Evolutionary conservation across 768 basidiomycete genomes (phyloP).

Genomic region (Trametes elegans): DNA sequence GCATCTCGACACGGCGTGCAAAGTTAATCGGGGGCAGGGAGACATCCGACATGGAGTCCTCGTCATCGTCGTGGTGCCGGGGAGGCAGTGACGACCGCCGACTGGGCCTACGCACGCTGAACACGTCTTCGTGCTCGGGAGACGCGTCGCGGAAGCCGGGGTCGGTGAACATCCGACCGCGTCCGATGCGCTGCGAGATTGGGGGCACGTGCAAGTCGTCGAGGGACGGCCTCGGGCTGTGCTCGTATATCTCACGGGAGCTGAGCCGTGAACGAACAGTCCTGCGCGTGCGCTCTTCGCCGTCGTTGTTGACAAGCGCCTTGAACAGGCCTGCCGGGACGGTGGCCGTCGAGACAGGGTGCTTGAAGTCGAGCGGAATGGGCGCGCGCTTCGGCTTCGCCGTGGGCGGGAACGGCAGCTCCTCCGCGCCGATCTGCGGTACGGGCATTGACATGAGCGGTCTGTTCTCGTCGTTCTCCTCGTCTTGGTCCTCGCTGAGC

Average conservation of each 20-base stretch:
- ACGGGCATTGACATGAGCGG: slow-evolving; percentile 13
- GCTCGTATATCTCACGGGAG: slow-evolving; percentile 68
- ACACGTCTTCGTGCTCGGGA: slow-evolving; percentile 38
- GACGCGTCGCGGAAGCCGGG: slow-evolving; percentile 41
- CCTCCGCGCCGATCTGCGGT: slow-evolving; percentile 23
- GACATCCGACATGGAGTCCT: slow-evolving; percentile 43
- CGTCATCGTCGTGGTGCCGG: slow-evolving; percentile 45
- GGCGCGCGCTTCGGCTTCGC: slow-evolving; percentile 62
- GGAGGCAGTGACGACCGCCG: slow-evolving; percentile 40
- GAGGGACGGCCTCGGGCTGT: slow-evolving; percentile 63
- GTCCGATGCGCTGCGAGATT: slow-evolving; percentile 62
- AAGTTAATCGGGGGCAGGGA: slow-evolving; percentile 50
- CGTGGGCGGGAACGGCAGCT: slow-evolving; percentile 33
- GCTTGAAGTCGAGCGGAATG: slow-evolving; percentile 77
- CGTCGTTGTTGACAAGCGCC: slow-evolving; percentile 50
- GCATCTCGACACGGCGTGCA: slow-evolving; percentile 53
- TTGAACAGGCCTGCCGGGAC: slow-evolving; percentile 88
- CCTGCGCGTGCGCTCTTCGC: slow-evolving; percentile 66
- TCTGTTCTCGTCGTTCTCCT: slow-evolving; percentile 27
- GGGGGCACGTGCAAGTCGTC: slow-evolving; percentile 70
- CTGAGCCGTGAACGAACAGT: slow-evolving; percentile 73
- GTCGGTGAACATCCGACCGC: slow-evolving; percentile 57
- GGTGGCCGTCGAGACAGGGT: slow-evolving; percentile 63
- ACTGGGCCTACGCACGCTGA: slow-evolving; percentile 34
- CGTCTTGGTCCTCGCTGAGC: slow-evolving; percentile 27